Conservation (phyloP, 805 yeast genomes). For the Soucietia sequanensis region DNA sequence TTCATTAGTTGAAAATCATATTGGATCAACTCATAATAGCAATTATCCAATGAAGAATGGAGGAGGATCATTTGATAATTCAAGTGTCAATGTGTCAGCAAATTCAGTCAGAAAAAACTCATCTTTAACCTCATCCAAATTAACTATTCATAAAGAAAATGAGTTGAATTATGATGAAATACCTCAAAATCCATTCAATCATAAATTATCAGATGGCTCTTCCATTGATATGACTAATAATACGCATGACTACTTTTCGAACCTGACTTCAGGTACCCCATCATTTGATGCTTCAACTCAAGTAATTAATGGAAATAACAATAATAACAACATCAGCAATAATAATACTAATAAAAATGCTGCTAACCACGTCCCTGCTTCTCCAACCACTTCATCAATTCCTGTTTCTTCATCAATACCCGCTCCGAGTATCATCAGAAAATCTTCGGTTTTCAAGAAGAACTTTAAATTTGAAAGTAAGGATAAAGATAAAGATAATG, state of each 20-base stretch:
- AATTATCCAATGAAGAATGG: too few relatives aligned
- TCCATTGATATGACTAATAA: conserved; percentile 7
- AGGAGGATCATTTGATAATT: not conserved
- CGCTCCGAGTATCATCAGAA: not conserved
- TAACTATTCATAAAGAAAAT: not conserved
- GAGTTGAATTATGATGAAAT: too few relatives aligned
- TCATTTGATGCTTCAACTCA: not conserved
- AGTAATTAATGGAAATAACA: too few relatives aligned
- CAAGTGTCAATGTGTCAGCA: not conserved
- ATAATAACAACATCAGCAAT: not conserved
- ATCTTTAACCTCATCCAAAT: conserved; percentile 8
- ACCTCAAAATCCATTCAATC: not conserved
- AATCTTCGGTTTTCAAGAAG: conserved; percentile 27
- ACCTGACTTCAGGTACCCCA: too few relatives aligned
- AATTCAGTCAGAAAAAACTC: not conserved
- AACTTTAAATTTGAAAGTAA: conserved; percentile 24
- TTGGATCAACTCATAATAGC: not conserved
- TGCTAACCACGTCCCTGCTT: too few relatives aligned
- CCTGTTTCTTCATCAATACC: not conserved
- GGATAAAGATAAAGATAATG: conserved; percentile 8
- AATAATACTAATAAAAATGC: not conserved
- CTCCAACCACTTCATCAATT: conserved; percentile 7
- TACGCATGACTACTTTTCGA: too few relatives aligned
- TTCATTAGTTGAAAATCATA: conserved; percentile 12
- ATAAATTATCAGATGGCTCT: conserved; percentile 2